Evolutionary conservation across 257 asterid genomes (phyloP).

Genomic region (Marsdenia floribunda): DNA sequence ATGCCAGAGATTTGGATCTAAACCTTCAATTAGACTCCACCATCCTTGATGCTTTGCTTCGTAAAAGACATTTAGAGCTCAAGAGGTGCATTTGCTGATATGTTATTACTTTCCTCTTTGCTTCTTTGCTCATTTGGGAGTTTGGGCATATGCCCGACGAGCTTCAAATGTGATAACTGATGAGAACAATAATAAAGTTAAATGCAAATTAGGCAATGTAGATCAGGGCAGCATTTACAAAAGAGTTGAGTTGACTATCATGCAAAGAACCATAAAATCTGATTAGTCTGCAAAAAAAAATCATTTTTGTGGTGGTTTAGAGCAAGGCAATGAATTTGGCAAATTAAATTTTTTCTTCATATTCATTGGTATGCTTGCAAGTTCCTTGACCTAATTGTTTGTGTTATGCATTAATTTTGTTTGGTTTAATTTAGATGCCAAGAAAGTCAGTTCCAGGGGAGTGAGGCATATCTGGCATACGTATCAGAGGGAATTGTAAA

Average conservation of each 20-base stretch:
- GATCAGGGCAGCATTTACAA: not conserved
- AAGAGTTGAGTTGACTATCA: not conserved
- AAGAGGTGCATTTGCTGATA: constrained; percentile 37
- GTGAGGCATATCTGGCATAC: constrained; percentile 56
- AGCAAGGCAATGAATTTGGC: not conserved
- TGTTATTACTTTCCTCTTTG: not conserved
- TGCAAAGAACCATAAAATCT: not conserved
- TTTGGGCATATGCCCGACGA: not conserved
- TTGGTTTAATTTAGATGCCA: constrained; percentile 30
- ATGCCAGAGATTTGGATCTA: constrained; percentile 51
- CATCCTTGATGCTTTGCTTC: constrained; percentile 31
- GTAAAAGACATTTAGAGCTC: constrained; percentile 64
- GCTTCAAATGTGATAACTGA: not conserved
- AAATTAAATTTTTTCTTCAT: not conserved
- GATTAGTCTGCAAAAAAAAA: not conserved
- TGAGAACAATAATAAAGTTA: not conserved
- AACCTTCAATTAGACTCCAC: constrained; percentile 51
- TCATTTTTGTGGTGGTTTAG: not conserved
- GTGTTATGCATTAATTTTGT: not conserved
- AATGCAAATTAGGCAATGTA: not conserved
- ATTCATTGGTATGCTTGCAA: not conserved
- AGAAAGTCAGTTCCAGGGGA: constrained; percentile 34
- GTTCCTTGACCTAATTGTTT: not conserved
- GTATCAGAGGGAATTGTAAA: constrained; percentile 67
- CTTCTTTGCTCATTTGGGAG: not conserved